Evolutionary conservation across 805 yeast species (phyloP), one percentile per base, ranked within the genome.

Genomic region (Suhomyces sp.): DNA sequence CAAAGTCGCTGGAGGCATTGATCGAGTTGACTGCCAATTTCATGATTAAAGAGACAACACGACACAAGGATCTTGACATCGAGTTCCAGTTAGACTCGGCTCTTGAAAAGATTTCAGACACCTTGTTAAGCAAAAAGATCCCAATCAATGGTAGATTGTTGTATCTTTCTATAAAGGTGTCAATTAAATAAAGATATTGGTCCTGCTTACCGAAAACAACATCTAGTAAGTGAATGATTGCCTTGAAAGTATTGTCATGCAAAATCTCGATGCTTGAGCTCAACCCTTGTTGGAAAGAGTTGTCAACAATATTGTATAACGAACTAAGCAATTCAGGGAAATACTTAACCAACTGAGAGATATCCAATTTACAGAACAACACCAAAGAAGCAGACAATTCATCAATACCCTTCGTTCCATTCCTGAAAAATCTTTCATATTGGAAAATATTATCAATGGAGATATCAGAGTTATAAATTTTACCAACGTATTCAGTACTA

Each of bases 401-500:
- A 33, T 65, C 65, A 40, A 69, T 53, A 5, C 66, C 69, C 32
- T 56, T 56, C 6, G 61, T 47, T 16, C 68, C 73, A 3, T 56
- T 56, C 39, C 70, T 74, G 47, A 70, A 70, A 17, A 70, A 55
- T 23, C 67, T 54, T 39, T 66, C 74, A 74, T 81, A 77, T 40
- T 72, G 69, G 44, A 80, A 53, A 30, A 86, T 60, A 20, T 70
- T 68, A 26, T 74, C 76, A 39, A 82, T 65, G 3, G 80, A 60
- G 5, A 60, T 33, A 39, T 81, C 87, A 13, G 77, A 60, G 48
- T 84, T 83, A 60, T 65, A 83, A 11, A 64, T 55, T 45, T 74
- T 81, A 17, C 96, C 95, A 36, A 80, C 77, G 54, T 83, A 86
- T 33, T 74, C 79, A 0, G 84, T 65, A 12, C 74, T 66, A 13